phyloP scores from a whole-genome alignment of 108 stramenopile species.

The Cyclotella atomus region DNA sequence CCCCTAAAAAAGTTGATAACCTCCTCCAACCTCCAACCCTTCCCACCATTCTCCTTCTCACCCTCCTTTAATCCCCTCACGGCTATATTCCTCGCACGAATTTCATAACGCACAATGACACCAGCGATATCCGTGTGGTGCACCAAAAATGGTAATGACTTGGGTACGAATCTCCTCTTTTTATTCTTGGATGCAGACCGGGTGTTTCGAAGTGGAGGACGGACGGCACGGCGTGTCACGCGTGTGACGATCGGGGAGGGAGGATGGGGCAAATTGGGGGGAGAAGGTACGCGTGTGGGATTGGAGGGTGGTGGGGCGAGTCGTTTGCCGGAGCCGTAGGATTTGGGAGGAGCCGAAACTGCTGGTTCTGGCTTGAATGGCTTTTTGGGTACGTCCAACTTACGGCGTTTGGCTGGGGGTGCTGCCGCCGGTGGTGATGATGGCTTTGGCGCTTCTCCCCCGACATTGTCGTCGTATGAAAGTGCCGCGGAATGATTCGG shows the following conservation, averaged over 20 bases:
- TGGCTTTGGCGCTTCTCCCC: neutral
- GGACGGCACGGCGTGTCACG: neutral
- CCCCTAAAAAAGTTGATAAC: conserved; percentile 42
- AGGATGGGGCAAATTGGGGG: conserved; percentile 8
- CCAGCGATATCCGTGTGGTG: conserved; percentile 12
- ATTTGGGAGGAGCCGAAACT: no score
- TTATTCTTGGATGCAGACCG: neutral
- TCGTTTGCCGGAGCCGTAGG: conserved; percentile 8
- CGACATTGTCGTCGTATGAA: neutral
- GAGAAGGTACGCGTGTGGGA: conserved; percentile 4
- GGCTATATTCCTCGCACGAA: conserved; percentile 27
- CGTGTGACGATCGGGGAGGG: neutral
- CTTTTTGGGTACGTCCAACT: neutral
- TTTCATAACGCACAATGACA: conserved; percentile 26
- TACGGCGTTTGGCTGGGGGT: conserved; percentile 2
- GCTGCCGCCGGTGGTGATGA: neutral
- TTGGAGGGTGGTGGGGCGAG: neutral
- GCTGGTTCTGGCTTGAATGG: neutral
- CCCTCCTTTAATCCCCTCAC: neutral
- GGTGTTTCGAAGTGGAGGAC: neutral
- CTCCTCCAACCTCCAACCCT: conserved; percentile 26
- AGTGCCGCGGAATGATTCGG: conserved; percentile 3
- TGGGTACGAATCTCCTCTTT: conserved; percentile 17
- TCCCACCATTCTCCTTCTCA: neutral
- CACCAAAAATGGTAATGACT: conserved; percentile 29